Conservation (phyloP, 768 basidiomycete species). For the Melanogaster broomeanus region DNA sequence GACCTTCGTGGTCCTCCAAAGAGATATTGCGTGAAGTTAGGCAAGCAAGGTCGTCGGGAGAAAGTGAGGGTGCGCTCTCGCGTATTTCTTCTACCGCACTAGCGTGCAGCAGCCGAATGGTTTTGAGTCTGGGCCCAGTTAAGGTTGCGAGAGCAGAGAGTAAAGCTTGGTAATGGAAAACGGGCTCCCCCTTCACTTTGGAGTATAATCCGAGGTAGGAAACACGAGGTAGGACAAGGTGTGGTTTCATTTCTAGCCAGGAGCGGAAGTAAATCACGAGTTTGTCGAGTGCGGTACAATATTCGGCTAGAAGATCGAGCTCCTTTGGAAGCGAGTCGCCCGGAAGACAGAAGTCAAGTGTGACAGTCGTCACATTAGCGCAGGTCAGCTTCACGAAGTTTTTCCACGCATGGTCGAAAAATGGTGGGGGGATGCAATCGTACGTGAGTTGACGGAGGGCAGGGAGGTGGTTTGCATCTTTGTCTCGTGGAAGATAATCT, state of each 20-base stretch:
- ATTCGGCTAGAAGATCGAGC: conserved; percentile 25
- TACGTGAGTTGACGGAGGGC: conserved; percentile 32
- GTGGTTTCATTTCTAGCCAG: conserved; percentile 22
- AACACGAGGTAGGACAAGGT: conserved; percentile 25
- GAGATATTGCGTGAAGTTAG: conserved; percentile 14
- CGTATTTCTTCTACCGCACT: conserved; percentile 14
- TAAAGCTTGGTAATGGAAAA: conserved; percentile 16
- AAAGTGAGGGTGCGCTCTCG: conserved; percentile 1
- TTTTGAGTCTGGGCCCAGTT: conserved; percentile 18
- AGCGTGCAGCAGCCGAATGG: conserved; percentile 22
- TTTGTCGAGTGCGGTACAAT: conserved; percentile 22
- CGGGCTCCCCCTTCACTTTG: conserved; percentile 13
- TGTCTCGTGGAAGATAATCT: conserved; percentile 31
- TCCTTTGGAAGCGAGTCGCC: conserved; percentile 27
- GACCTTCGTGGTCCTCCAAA: conserved; percentile 25
- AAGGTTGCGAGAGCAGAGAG: conserved; percentile 25
- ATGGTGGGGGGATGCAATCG: conserved; percentile 33
- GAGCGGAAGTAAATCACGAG: conserved; percentile 27
- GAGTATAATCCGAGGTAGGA: conserved; percentile 25
- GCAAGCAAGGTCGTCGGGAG: conserved; percentile 8
- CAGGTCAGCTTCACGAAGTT: conserved; percentile 26
- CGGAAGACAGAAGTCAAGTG: conserved; percentile 26
- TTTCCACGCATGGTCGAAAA: conserved; percentile 29
- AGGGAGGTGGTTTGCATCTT: conserved; percentile 27
- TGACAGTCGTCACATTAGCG: conserved; percentile 26